Evolutionary conservation across 441 rosid species (phyloP).

Genomic region (Heliophila coronopifolia): DNA sequence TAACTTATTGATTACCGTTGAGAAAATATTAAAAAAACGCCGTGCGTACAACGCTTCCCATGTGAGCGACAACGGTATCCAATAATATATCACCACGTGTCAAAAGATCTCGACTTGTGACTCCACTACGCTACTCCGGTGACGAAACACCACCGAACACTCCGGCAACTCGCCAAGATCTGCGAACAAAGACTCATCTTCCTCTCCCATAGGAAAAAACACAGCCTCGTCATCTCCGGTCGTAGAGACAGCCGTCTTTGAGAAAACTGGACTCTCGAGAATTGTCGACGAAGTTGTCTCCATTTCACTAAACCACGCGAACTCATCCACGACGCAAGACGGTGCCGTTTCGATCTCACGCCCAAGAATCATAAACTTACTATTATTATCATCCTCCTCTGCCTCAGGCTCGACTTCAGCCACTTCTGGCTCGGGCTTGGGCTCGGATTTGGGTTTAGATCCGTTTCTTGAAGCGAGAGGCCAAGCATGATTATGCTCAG

Average conservation of each 20-base stretch:
- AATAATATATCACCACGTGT: conserved; percentile 37
- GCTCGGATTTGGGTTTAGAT: conserved; percentile 18
- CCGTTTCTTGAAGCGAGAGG: conserved; percentile 46
- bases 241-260: conserved; percentile 23
- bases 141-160: conserved; percentile 71
- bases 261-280: conserved; percentile 59
- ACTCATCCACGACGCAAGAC: conserved; percentile 57
- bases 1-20: conserved; percentile 28
- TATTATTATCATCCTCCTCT: conserved; percentile 31
- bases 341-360: conserved; percentile 26
- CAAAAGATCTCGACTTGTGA: conserved; percentile 75
- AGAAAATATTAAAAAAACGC: conserved; percentile 18
- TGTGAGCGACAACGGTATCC: conserved; percentile 22
- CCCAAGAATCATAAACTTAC: conserved; percentile 45
- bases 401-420: conserved; percentile 4
- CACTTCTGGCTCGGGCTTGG: conserved; percentile 13
- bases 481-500: conserved; percentile 84
- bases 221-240: conserved; percentile 35
- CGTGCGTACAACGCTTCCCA: conserved; percentile 30
- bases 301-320: conserved; percentile 77
- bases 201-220: conserved; percentile 73
- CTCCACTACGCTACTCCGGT: conserved; percentile 46
- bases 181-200: conserved; percentile 86
- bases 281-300: conserved; percentile 64
- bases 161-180: conserved; percentile 97